These are phyloP conservation scores for Candida labiduridarum DNA, from an alignment of 1,139 yeast species.

Conservation along the genomic window DNA sequence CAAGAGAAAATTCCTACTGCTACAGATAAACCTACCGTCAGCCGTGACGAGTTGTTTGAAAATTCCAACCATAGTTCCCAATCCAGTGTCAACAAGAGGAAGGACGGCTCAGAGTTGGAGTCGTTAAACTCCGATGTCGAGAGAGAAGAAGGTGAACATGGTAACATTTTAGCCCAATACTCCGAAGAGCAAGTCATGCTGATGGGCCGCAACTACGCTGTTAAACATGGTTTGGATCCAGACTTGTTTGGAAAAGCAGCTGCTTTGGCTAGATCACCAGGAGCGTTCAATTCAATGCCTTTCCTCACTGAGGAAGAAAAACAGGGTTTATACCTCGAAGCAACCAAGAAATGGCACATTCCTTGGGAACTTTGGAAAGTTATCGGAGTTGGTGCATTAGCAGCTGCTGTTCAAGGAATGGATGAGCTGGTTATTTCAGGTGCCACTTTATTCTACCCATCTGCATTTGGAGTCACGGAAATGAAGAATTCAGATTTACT, in stretches of 20 bases:
- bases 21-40: conserved; percentile 7
- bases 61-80: conserved; percentile 19
- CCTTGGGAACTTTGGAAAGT: conserved; percentile 64
- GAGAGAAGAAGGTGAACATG: conserved; percentile 33
- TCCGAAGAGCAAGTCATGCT: conserved; percentile 65
- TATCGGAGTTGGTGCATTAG: conserved; percentile 76
- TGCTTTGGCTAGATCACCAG: conserved; percentile 70
- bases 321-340: conserved; percentile 53
- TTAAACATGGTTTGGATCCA: conserved; percentile 59
- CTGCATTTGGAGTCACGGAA: conserved; percentile 50
- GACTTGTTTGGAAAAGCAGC: conserved; percentile 77
- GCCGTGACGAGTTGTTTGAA: conserved; percentile 21
- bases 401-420: conserved; percentile 93
- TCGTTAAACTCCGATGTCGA: conserved; percentile 27
- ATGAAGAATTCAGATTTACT: conserved; percentile 61
- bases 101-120: conserved; percentile 26
- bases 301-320: conserved; percentile 64
- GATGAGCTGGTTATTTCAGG: conserved; percentile 89
- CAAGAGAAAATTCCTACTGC: neutral
- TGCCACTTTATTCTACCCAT: conserved; percentile 73
- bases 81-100: conserved; percentile 23
- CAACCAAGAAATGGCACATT: conserved; percentile 67
- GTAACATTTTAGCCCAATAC: conserved; percentile 65
- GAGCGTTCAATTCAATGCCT: conserved; percentile 58
- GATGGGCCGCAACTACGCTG: conserved; percentile 74